Evolutionary conservation across 2,329 filamentous ascomycete genomes (phyloP), one percentile per base, ranked within the genome.

Genomic region (Immersiporthe knoxdaviesiana): DNA sequence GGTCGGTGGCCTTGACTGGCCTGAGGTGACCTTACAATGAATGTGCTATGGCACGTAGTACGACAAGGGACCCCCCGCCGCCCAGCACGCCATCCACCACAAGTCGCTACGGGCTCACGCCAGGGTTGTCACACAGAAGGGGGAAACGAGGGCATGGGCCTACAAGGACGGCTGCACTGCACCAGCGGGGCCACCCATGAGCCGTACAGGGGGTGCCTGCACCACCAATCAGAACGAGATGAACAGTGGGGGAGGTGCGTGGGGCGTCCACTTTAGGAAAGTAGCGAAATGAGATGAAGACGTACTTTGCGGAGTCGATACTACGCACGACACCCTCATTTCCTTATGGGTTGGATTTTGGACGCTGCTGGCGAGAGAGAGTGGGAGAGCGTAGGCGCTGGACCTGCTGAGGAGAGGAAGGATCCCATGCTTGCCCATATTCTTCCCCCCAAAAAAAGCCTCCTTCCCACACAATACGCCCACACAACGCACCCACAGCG

Each of bases 211-310:
- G 52, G 52, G 14, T 11, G 16, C n/a, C 39, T 37, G 27, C 27
- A 14, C 41, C 3, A 16, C 61, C 61, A 63, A 63, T 63, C 61
- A 63, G 10, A 11, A 27, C 41, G 39, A 32, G 24, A 44, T 50
- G 27, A 44, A 10, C 24, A n/a, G 61, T 32, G 37, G 61, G 61
- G 61, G 14, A 41, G 61, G 39, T 63, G 41, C 61, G 61, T 50
- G 61, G 61, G n/a, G 61, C 61, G 61, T 63, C 61, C 61, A 63
- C 61, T 63, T 63, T 63, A 11, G 61, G 61, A 44, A 63, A 63
- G 41, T 50, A 63, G 61, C 61, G 61, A 63, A 63, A 63, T 63
- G 61, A 63, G 18, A 21, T 63, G 61, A 32, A 44, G 47, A 63
- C 21, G 37, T 27, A 47, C 61, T 47, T 44, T 41, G 61, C 61